These are phyloP conservation scores for Diaporthe vaccinii DNA, from an alignment of 2,329 filamentous ascomycete species.

Conservation along the genomic window DNA sequence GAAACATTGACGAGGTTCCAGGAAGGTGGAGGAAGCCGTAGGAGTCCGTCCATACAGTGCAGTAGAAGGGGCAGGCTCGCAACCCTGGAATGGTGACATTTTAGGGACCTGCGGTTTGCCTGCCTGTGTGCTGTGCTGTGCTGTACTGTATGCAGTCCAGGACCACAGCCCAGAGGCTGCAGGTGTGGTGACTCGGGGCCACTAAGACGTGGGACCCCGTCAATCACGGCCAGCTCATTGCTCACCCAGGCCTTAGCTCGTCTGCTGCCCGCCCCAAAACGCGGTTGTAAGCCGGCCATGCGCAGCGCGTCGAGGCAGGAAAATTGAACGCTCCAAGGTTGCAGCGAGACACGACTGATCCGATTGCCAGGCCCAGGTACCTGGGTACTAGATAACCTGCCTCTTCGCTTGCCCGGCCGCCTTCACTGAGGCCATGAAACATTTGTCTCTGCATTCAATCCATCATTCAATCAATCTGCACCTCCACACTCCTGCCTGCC, in stretches of 20 bases:
- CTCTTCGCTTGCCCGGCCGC: neutral
- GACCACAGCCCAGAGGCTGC: neutral
- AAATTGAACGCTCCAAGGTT: conserved; percentile 19
- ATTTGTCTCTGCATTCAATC: conserved; percentile 12
- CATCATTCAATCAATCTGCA: conserved; percentile 2
- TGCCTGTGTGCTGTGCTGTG: neutral
- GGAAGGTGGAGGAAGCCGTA: conserved; percentile 14
- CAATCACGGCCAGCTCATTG: conserved; percentile 8
- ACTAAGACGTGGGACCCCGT: conserved; percentile 17
- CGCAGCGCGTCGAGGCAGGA: conserved; percentile 20
- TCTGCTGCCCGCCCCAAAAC: conserved; percentile 37
- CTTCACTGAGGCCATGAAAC: conserved; percentile 20
- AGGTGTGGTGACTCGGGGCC: conserved; percentile 18
- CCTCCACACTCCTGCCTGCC: neutral
- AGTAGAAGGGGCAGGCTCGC: neutral
- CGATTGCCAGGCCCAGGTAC: conserved; percentile 6
- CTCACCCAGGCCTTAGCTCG: conserved; percentile 1
- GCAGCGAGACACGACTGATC: conserved; percentile 36
- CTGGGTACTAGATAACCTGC: neutral
- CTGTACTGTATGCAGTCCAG: conserved; percentile 9
- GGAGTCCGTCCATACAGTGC: neutral
- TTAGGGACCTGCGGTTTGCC: neutral
- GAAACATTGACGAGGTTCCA: conserved; percentile 23
- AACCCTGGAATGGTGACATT: conserved; percentile 9
- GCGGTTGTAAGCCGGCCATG: conserved; percentile 32